These are phyloP conservation scores for Hericium erinaceus DNA, from an alignment of 768 basidiomycete genomes.

Conservation along the genomic window DNA sequence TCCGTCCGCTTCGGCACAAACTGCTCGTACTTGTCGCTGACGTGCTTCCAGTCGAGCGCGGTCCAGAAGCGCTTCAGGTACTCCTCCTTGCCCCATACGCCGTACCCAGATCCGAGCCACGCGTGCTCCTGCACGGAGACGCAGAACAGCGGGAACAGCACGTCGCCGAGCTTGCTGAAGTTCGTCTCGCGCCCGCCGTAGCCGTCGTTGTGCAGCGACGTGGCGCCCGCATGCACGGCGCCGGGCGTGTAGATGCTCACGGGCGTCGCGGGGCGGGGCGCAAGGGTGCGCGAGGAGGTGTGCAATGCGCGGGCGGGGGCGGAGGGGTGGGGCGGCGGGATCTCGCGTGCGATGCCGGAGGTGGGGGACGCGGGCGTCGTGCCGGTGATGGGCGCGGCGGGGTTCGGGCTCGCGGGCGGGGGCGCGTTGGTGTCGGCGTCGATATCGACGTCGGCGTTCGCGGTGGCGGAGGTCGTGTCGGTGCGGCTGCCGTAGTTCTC, in stretches of 20 bases:
- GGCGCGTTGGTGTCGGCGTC: neutral
- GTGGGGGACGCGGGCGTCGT: neutral
- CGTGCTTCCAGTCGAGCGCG: conserved; percentile 69
- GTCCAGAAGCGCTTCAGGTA: conserved; percentile 82
- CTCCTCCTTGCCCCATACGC: conserved; percentile 85
- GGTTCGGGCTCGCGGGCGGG: neutral
- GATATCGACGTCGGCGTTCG: neutral
- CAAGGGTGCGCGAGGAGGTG: neutral
- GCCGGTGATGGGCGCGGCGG: neutral
- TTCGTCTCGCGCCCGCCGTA: neutral
- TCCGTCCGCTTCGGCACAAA: neutral
- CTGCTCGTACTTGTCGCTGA: conserved; percentile 24
- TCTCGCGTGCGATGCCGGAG: neutral
- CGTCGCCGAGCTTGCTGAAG: conserved; percentile 33
- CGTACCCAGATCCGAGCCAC: conserved; percentile 78
- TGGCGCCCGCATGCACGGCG: conserved; percentile 13
- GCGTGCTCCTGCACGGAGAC: conserved; percentile 77
- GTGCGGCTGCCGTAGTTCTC: conserved; percentile 4
- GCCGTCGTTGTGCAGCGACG: neutral
- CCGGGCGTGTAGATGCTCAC: conserved; percentile 9
- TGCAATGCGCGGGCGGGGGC: conserved; percentile 6
- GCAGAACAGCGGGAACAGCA: conserved; percentile 68
- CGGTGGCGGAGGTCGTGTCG: too few relatives aligned
- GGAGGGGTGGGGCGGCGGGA: neutral
- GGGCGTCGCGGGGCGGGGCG: neutral